A percentile compares a stretch with the other conserved stretches of the same genome.
Evolutionary conservation across 179 eudicot species (phyloP).

Genomic region (Amaranthus tricolor): DNA sequence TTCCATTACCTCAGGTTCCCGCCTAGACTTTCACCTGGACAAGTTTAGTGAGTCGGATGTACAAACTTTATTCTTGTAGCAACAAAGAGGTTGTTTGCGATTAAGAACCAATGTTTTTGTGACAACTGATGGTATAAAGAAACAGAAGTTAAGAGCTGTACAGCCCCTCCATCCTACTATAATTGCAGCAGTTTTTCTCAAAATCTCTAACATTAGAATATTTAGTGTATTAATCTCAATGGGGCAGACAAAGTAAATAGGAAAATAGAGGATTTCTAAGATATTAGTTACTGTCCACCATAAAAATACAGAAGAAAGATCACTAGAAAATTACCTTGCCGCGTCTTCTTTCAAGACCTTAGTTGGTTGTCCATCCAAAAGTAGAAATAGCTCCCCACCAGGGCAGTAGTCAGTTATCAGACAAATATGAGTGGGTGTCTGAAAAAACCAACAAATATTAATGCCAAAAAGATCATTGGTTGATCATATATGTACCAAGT

Average conservation of each 20-base stretch:
- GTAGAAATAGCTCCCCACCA: slow-evolving; percentile 94
- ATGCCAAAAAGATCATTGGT: slow-evolving; percentile 4
- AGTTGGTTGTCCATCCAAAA: slow-evolving; percentile 76
- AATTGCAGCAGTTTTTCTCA: no score
- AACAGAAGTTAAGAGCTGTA: no score
- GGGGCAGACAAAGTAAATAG: no score
- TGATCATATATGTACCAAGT: neutral
- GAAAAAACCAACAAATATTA: slow-evolving; percentile 31
- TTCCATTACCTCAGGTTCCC: no score
- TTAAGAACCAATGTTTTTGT: neutral
- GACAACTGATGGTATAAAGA: neutral
- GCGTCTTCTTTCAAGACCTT: slow-evolving; percentile 95
- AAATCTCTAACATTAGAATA: no score
- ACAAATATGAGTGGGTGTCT: slow-evolving; percentile 93
- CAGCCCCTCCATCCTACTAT: no score
- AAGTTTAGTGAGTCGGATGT: no score
- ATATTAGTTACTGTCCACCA: neutral
- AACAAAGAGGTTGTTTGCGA: no score
- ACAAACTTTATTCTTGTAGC: no score
- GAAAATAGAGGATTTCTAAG: no score
- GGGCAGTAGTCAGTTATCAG: slow-evolving; percentile 89
- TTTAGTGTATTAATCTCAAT: no score
- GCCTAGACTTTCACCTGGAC: no score
- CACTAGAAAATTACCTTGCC: slow-evolving; percentile 53
- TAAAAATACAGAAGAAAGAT: neutral